phyloP scores from a whole-genome alignment of 257 asterid genomes.

The Nicotiana undulata region DNA sequence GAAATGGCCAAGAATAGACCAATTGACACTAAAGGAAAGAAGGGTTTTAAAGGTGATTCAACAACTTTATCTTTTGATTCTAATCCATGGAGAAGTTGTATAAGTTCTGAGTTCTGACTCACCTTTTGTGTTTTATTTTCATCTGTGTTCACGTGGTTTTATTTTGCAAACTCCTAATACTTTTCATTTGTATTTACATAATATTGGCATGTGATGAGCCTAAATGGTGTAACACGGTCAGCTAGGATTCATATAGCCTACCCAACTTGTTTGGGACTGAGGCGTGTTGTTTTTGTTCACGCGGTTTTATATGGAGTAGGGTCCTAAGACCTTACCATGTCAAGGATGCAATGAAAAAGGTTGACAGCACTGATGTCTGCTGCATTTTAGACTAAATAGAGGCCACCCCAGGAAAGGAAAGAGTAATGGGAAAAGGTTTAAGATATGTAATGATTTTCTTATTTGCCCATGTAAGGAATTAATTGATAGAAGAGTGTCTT shows the following conservation, averaged over 20 bases:
- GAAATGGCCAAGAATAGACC: slow-evolving; percentile 98
- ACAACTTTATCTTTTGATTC: background rate
- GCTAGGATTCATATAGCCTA: too few species aligned
- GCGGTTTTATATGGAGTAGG: background rate
- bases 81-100: background rate
- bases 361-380: background rate
- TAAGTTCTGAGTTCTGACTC: background rate
- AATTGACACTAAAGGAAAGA: slow-evolving; percentile 83
- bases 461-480: background rate
- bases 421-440: background rate
- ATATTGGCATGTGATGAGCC: too few species aligned
- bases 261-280: too few species aligned
- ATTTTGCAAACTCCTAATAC: background rate
- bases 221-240: too few species aligned
- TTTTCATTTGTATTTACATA: too few species aligned
- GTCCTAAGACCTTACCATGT: background rate
- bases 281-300: background rate
- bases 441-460: background rate
- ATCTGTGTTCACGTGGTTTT: background rate
- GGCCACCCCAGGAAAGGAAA: background rate
- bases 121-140: background rate
- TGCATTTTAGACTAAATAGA: background rate
- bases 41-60: slow-evolving; percentile 78
- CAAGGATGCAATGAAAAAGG: background rate
- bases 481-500: background rate